A percentile compares a stretch with the other conserved stretches of the same genome.
Conservation (phyloP, 2,329 filamentous ascomycete genomes). For the Scleromitrula shiraiana region DNA sequence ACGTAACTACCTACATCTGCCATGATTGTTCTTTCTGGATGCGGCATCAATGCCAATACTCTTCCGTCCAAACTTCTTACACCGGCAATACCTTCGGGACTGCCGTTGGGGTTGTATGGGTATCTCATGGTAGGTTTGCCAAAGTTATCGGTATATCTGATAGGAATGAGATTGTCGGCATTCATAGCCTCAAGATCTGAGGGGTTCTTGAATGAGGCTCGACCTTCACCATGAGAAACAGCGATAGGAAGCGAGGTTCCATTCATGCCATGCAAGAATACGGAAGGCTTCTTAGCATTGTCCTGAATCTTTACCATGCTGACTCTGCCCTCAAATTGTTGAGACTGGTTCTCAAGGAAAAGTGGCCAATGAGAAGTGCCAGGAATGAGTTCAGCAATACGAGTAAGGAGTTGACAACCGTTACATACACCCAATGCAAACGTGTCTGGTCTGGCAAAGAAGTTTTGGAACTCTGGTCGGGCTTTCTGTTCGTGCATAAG, state of each 20-base stretch:
- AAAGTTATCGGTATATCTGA: conserved; percentile 82
- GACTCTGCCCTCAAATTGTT: conserved; percentile 85
- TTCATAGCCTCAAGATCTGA: conserved; percentile 47
- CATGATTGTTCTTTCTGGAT: conserved; percentile 63
- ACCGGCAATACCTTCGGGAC: conserved; percentile 59
- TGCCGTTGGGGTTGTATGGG: conserved; percentile 77
- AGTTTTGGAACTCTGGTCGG: conserved; percentile 69
- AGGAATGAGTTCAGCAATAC: conserved; percentile 75
- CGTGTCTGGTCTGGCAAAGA: conserved; percentile 83
- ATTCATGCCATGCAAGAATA: conserved; percentile 86
- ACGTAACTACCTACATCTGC: conserved; percentile 60
- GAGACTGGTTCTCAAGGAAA: conserved; percentile 75
- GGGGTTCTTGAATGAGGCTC: conserved; percentile 59
- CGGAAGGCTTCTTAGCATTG: conserved; percentile 50
- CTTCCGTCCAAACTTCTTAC: conserved; percentile 57
- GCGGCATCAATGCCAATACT: conserved; percentile 67
- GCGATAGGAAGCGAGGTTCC: conserved; percentile 76
- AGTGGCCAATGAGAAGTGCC: conserved; percentile 78
- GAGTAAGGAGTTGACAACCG: conserved; percentile 88
- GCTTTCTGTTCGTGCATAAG: conserved; percentile 69
- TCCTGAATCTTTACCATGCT: conserved; percentile 77
- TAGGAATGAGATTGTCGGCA: conserved; percentile 60
- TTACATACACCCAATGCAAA: conserved; percentile 95
- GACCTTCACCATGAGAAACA: conserved; percentile 85
- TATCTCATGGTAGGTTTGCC: conserved; percentile 70